phyloP scores from a whole-genome alignment of 371 early-diverging fungal genomes.

The Fennellomyces sp. region DNA sequence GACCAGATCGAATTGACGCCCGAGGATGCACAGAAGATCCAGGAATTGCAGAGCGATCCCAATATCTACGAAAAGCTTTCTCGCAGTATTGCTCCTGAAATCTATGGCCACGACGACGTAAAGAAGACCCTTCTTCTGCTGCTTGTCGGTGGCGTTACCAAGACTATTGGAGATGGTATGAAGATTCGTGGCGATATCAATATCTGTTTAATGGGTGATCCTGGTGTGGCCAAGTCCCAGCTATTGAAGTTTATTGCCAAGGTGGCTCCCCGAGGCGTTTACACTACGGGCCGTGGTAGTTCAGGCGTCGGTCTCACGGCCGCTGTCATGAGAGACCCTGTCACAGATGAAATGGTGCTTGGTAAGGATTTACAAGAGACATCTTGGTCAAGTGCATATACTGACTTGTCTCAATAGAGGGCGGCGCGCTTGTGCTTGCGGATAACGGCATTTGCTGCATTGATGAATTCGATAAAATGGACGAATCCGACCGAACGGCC shows the following conservation, averaged over 20 bases:
- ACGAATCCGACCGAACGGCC: constrained; percentile 85
- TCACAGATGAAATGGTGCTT: constrained; percentile 88
- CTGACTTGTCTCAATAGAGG: constrained; percentile 53
- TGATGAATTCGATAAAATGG: constrained; percentile 96
- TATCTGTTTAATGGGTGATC: constrained; percentile 98
- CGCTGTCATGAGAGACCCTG: constrained; percentile 83
- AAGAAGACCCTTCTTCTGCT: constrained; percentile 92
- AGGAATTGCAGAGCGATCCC: constrained; percentile 66
- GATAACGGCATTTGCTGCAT: constrained; percentile 95
- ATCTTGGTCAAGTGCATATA: too few relatives aligned
- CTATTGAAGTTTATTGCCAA: constrained; percentile 87
- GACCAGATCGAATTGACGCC: constrained; percentile 74
- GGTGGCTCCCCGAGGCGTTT: constrained; percentile 90
- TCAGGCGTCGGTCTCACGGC: constrained; percentile 97
- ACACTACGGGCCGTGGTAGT: constrained; percentile 91
- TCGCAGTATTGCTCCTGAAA: constrained; percentile 95
- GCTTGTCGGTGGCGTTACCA: constrained; percentile 89
- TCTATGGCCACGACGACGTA: constrained; percentile 96
- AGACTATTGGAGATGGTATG: constrained; percentile 89
- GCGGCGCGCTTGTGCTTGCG: constrained; percentile 91
- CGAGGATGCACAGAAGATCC: constrained; percentile 64
- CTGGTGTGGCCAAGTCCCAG: constrained; percentile 97
- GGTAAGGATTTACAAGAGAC: too few relatives aligned
- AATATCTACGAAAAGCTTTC: constrained; percentile 88
- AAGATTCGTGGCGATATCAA: constrained; percentile 96